These are phyloP conservation scores for Allium sativum DNA, from an alignment of 106 monocot species.

Conservation along the genomic window DNA sequence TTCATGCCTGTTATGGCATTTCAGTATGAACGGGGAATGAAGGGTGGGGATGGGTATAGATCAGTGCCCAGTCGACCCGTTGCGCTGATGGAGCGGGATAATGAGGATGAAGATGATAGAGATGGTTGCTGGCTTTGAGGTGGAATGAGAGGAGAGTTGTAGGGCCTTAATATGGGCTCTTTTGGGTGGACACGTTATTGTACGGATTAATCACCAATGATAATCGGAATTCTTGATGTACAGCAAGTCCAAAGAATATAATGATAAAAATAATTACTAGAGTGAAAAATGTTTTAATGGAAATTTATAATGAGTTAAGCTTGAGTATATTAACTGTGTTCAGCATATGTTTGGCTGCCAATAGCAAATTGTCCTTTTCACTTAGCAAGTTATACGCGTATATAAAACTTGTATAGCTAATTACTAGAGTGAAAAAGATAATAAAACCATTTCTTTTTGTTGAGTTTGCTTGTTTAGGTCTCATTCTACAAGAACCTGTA, in stretches of 20 bases:
- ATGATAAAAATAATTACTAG: background rate
- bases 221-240: too few relatives aligned
- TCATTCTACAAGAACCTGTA: too few relatives aligned
- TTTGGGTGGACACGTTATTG: too few relatives aligned
- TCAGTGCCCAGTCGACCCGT: conserved; percentile 45
- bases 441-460: too few relatives aligned
- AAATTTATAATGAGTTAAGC: too few relatives aligned
- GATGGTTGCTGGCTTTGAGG: conserved; percentile 32
- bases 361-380: conserved; percentile 3
- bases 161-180: conserved; percentile 46
- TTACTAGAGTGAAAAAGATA: too few relatives aligned
- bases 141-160: conserved; percentile 68
- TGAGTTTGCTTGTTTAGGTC: too few relatives aligned
- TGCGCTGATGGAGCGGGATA: conserved; percentile 59
- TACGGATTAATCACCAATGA: too few relatives aligned
- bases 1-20: conserved; percentile 76
- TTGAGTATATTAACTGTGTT: background rate
- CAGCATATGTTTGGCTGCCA: background rate
- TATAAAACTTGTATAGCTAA: background rate
- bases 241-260: background rate
- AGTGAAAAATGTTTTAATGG: background rate
- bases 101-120: conserved; percentile 14
- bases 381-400: conserved; percentile 9
- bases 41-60: conserved; percentile 38
- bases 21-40: conserved; percentile 62